Conservation (phyloP, 2,329 filamentous ascomycete genomes). For the Sporothrix euskadiensis region DNA sequence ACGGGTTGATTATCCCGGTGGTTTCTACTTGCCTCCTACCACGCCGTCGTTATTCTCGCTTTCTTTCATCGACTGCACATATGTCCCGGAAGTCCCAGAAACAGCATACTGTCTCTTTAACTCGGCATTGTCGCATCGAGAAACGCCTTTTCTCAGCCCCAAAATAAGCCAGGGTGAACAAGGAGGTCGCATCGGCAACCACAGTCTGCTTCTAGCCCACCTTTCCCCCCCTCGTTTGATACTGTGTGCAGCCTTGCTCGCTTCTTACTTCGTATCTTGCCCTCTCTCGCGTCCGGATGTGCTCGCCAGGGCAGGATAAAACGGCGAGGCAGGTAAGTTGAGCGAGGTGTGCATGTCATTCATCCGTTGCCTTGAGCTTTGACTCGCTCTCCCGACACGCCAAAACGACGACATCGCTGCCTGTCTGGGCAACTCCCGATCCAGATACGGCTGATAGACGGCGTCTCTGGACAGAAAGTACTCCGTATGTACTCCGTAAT, state of each 20-base stretch:
- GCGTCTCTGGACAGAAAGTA: not conserved
- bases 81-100: not conserved
- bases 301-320: not conserved
- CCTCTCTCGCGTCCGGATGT: not conserved
- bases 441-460: not conserved
- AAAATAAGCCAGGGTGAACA: not conserved
- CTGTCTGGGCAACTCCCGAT: not conserved
- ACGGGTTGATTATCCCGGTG: not conserved
- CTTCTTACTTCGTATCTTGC: not conserved
- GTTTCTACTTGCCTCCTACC: too few relatives aligned
- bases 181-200: not conserved
- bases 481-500: too few relatives aligned
- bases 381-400: not conserved
- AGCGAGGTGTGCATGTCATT: not conserved
- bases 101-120: not conserved
- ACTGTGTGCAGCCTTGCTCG: not conserved
- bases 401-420: not conserved
- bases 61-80: not conserved
- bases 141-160: constrained; percentile 1
- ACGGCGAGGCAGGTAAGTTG: not conserved
- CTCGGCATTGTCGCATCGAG: not conserved
- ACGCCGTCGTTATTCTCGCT: not conserved
- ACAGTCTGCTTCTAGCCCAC: not conserved
- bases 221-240: not conserved
- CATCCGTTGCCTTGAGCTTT: not conserved